These are phyloP conservation scores for Fragaria ananassa DNA, from an alignment of 306 rosid species.

Conservation along the genomic window DNA sequence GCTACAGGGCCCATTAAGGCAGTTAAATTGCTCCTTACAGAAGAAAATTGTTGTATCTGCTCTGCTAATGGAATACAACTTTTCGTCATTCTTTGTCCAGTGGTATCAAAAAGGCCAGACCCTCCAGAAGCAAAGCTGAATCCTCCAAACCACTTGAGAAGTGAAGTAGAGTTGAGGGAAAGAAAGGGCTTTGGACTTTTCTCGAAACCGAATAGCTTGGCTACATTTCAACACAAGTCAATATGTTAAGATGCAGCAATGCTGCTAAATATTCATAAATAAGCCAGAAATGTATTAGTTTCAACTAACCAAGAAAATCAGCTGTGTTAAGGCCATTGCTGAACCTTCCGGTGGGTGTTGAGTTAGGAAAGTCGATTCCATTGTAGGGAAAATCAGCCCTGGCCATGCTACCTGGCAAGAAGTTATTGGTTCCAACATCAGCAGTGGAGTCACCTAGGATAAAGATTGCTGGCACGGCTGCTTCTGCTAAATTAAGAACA, in stretches of 20 bases:
- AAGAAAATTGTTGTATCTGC: constrained; percentile 20
- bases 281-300: background rate
- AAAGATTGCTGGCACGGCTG: constrained; percentile 18
- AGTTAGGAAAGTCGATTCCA: constrained; percentile 26
- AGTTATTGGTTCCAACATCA: constrained; percentile 36
- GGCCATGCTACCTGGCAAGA: constrained; percentile 26
- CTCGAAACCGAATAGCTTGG: constrained; percentile 19
- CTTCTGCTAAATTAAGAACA: constrained; percentile 7
- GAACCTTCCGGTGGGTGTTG: constrained; percentile 34
- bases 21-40: background rate
- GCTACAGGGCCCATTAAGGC: constrained; percentile 4
- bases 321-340: constrained; percentile 31
- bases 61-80: constrained; percentile 20
- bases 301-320: constrained; percentile 32
- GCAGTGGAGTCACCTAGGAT: constrained; percentile 33
- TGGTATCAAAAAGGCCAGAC: constrained; percentile 25
- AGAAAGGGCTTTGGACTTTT: constrained; percentile 29
- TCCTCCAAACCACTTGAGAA: constrained; percentile 11
- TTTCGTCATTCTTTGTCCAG: constrained; percentile 20
- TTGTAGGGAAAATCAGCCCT: constrained; percentile 32
- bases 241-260: background rate
- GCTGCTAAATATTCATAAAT: background rate
- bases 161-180: constrained; percentile 12
- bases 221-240: constrained; percentile 3
- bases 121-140: constrained; percentile 34